Conservation (phyloP, 2,329 filamentous ascomycete species). For the Colletotrichum nymphaeae region DNA sequence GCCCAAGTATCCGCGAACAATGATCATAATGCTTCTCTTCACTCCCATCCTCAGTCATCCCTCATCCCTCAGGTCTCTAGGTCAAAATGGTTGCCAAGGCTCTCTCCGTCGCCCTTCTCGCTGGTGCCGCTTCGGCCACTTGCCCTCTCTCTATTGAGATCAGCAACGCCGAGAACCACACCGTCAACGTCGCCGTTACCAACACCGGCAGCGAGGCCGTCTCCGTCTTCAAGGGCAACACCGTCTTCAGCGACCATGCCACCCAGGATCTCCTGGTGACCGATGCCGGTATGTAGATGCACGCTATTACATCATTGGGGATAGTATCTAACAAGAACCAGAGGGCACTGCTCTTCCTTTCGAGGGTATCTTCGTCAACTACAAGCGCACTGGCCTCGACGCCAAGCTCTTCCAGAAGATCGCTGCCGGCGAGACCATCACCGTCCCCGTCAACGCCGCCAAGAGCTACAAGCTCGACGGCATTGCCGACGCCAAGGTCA, state of each 20-base stretch:
- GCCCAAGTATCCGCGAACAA: background rate
- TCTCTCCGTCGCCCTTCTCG: slow-evolving; percentile 28
- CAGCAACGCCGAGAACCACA: slow-evolving; percentile 21
- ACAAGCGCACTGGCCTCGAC: slow-evolving; percentile 27
- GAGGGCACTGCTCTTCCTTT: slow-evolving; percentile 30
- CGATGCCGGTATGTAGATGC: slow-evolving; percentile 17
- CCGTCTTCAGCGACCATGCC: slow-evolving; percentile 32
- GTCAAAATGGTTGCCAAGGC: slow-evolving; percentile 30
- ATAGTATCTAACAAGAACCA: background rate
- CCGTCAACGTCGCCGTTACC: slow-evolving; percentile 29
- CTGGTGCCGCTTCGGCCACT: slow-evolving; percentile 29
- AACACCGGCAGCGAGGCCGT: slow-evolving; percentile 32
- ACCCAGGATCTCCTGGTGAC: slow-evolving; percentile 34
- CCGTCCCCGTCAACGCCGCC: slow-evolving; percentile 32
- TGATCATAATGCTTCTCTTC: background rate
- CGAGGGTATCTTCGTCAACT: slow-evolving; percentile 32
- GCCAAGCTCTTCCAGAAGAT: slow-evolving; percentile 29
- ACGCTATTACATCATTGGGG: fast-evolving
- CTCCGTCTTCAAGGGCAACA: slow-evolving; percentile 32
- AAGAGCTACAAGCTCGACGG: slow-evolving; percentile 31
- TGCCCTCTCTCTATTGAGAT: slow-evolving; percentile 31
- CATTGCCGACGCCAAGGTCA: slow-evolving; percentile 26
- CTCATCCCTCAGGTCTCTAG: background rate
- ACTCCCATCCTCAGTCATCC: background rate
- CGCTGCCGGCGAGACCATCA: slow-evolving; percentile 26